Evolutionary conservation across 768 basidiomycete species (phyloP), one percentile per base, ranked within the genome.

Genomic region (Russula sp.): DNA sequence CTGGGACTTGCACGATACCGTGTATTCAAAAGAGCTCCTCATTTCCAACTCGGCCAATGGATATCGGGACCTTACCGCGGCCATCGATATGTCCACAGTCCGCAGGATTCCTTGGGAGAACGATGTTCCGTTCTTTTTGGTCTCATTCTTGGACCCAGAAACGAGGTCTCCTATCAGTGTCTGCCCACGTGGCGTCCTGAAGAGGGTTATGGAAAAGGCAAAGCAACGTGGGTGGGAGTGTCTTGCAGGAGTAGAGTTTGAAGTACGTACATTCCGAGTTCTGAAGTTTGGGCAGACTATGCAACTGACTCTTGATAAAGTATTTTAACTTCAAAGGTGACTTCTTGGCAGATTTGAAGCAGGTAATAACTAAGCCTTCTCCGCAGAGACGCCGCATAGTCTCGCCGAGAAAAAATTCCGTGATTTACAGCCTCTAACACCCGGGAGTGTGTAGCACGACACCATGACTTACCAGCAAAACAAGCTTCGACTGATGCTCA

Each of bases 31-130:
- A 27, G 97, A 98, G 74, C 84, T 98, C 11, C 78, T 87, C 14
- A 89, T 99, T 63, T 95, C 94, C 27, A 98, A 97, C 76, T 85
- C 82, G 71, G 82, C 82, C 27, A 99, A 98, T 68, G 97, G 97
- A 1, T 98, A 94, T 75, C 83, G 86, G 5, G 97, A 99, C 72
- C 75, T 99, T 52, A 75, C 90, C 42, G 97, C 97, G 8, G 74
- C 79, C 37, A 88, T 99, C 64, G 96, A 98, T 73, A 79, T 97
- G 16, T 83, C 87, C 0, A 91, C 89, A 1, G 96, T 83, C 73
- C 88, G 97, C 18, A 83, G 92, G 27, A 88, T 98, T 59, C 89
- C 91, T 63, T 94, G 94, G 91, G 94, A 98, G 73, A 79, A 88
- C 67, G 80, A 95, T 64, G 86, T 94, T 1, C 91, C 97, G 0